phyloP scores from a whole-genome alignment of 805 yeast species.

The Saturnispora dispora region DNA sequence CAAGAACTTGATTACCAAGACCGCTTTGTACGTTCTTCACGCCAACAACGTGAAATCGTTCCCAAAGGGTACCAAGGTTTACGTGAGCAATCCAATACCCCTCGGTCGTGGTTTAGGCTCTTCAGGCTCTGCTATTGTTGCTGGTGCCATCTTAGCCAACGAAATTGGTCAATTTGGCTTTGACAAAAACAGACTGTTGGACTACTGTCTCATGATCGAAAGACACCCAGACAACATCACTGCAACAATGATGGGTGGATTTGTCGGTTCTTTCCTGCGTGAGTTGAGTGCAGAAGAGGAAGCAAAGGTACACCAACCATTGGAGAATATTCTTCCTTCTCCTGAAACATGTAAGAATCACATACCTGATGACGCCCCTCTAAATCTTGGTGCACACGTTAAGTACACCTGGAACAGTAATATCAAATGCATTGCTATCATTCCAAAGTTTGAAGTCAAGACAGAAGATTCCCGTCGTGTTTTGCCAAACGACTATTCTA shows the following conservation, averaged over 20 bases:
- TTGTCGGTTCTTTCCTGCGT: constrained; percentile 89
- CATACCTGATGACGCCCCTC: constrained; percentile 76
- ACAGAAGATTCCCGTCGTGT: constrained; percentile 90
- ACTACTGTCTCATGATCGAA: constrained; percentile 93
- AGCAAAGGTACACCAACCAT: constrained; percentile 71
- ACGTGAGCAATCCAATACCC: constrained; percentile 86
- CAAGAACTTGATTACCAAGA: constrained; percentile 78
- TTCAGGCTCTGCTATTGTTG: constrained; percentile 97
- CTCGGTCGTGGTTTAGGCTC: constrained; percentile 96
- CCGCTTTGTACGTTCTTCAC: constrained; percentile 85
- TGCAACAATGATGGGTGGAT: constrained; percentile 99
- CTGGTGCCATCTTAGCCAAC: constrained; percentile 86
- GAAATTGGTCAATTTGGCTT: constrained; percentile 69
- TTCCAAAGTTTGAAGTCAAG: constrained; percentile 90
- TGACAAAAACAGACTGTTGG: constrained; percentile 75
- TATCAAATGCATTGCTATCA: constrained; percentile 81
- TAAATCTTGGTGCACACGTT: constrained; percentile 79
- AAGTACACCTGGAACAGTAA: constrained; percentile 74
- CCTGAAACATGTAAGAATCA: constrained; percentile 36
- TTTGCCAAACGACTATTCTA: constrained; percentile 68
- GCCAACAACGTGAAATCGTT: constrained; percentile 69
- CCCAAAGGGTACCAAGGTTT: constrained; percentile 76
- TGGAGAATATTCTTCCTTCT: constrained; percentile 69
- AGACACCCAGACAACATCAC: constrained; percentile 98
- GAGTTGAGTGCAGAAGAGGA: constrained; percentile 66